Conservation (phyloP, 2,329 filamentous ascomycete species). For the Neofusicoccum parvum region DNA sequence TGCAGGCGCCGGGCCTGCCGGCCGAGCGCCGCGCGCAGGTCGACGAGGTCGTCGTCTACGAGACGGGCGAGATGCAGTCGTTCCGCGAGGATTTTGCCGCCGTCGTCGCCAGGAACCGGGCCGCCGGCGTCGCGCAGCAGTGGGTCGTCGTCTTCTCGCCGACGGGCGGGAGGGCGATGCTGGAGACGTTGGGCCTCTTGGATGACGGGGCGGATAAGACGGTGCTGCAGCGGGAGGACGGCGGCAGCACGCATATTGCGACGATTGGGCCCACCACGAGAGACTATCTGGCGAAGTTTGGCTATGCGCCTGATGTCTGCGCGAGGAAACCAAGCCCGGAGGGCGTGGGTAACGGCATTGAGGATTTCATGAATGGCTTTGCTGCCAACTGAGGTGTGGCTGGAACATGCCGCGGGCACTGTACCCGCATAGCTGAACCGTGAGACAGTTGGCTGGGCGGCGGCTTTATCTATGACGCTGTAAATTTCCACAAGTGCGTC, state of each 20-base stretch:
- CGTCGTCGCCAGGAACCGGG: constrained; percentile 51
- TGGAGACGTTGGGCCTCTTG: constrained; percentile 54
- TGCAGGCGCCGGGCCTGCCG: constrained; percentile 62
- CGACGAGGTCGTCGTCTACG: constrained; percentile 82
- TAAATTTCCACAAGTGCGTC: too few relatives aligned
- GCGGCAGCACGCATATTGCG: constrained; percentile 65
- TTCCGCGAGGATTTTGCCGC: constrained; percentile 70
- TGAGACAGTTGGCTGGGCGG: not conserved
- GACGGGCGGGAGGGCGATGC: constrained; percentile 63
- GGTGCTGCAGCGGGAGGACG: constrained; percentile 28
- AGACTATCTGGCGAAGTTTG: constrained; percentile 69
- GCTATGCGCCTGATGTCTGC: constrained; percentile 74
- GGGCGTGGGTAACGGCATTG: constrained; percentile 72
- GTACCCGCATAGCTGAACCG: not conserved
- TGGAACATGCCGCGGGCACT: not conserved
- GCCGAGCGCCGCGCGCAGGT: constrained; percentile 62
- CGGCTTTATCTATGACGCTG: too few relatives aligned
- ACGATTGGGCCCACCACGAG: constrained; percentile 94
- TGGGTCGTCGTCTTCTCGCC: constrained; percentile 77
- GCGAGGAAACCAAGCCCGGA: constrained; percentile 80
- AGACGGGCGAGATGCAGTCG: constrained; percentile 77
- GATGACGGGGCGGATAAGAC: constrained; percentile 43
- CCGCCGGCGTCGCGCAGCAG: constrained; percentile 43
- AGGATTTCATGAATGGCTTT: constrained; percentile 30
- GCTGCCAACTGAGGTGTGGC: not conserved